Base-by-base conservation (phyloP, 2,329 filamentous ascomycete genomes). In the Clonostachys byssicola region DNA sequence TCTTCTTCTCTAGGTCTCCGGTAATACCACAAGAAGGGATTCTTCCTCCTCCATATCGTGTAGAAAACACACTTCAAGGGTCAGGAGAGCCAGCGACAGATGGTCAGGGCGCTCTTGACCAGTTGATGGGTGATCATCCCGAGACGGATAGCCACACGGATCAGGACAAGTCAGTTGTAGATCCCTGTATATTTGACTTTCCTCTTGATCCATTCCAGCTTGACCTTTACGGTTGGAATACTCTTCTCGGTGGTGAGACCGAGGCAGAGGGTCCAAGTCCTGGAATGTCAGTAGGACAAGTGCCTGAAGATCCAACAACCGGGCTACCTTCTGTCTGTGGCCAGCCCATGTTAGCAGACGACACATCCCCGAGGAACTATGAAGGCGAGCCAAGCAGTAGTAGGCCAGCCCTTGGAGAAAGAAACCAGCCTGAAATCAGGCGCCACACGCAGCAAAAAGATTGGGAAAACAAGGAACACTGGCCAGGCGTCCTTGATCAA, bases 201-300 rank as follows among this genome's bases (percentile, higher is more conserved):
- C 36, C 36, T 18, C 17, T 39, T 8, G 52, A 54, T 23, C 51
- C 52, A 7, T 42, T 14, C 3, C 17, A 12, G 35, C 43, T 36
- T 18, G 43, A 38, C 9, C 38, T 17, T 14, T 46, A n/a, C 38
- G 33, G 33, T 2, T 39, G 36, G 36, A 18, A 39, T 39, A 39
- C 44, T 30, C 33, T 38, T 5, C 44, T 40, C 13, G 17, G 36
- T 13, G 39, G 20, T 9, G 36, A 30, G n/a, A 36, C 18, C 33
- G 42, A 45, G 13, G 18, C 46, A 4, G 46, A 50, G 5, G 38
- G 40, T 10, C 41, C 46, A 10, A 51, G 43, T n/a, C 44, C 52
- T 2, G 23, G 23, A 30, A 30, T 30, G 23, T 30, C 23, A 9
- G 23, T 30, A 30, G 23, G 23, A 30, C 23, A 30, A 30, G 23